Evolutionary conservation across 495 filamentous ascomycete genomes (phyloP).

Genomic region (Durotheca rogersii): DNA sequence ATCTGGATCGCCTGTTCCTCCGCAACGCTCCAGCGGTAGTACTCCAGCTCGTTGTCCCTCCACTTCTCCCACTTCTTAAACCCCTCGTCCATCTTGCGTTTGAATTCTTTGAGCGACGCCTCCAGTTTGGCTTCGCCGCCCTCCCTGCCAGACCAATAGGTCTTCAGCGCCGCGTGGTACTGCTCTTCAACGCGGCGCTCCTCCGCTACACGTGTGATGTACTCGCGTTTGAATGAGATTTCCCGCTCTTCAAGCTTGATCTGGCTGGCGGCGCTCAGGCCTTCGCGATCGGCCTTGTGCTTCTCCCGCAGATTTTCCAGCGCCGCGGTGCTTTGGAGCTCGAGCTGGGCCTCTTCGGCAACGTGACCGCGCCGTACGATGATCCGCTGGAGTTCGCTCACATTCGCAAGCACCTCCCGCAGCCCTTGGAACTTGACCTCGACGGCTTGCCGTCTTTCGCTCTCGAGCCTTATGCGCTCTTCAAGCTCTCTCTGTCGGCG

Average conservation of each 20-base stretch:
- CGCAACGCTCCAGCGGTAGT: constrained; percentile 15
- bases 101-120: constrained; percentile 32
- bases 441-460: constrained; percentile 29
- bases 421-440: constrained; percentile 31
- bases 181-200: constrained; percentile 38
- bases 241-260: constrained; percentile 25
- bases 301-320: constrained; percentile 18
- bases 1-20: constrained; percentile 34
- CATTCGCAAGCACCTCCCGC: constrained; percentile 19
- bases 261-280: constrained; percentile 8
- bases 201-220: constrained; percentile 23
- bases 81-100: constrained; percentile 30
- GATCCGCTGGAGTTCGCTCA: constrained; percentile 31
- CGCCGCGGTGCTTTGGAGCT: background rate
- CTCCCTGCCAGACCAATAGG: constrained; percentile 33
- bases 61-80: constrained; percentile 32
- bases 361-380: constrained; percentile 21
- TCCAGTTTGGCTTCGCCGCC: constrained; percentile 25
- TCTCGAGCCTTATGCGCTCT: constrained; percentile 35
- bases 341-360: constrained; percentile 11
- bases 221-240: constrained; percentile 29
- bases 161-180: constrained; percentile 30
- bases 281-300: constrained; percentile 29
- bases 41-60: constrained; percentile 30
- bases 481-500: constrained; percentile 18